Conservation (phyloP, 2,329 filamentous ascomycete genomes). For the Sclerotinia minor region DNA sequence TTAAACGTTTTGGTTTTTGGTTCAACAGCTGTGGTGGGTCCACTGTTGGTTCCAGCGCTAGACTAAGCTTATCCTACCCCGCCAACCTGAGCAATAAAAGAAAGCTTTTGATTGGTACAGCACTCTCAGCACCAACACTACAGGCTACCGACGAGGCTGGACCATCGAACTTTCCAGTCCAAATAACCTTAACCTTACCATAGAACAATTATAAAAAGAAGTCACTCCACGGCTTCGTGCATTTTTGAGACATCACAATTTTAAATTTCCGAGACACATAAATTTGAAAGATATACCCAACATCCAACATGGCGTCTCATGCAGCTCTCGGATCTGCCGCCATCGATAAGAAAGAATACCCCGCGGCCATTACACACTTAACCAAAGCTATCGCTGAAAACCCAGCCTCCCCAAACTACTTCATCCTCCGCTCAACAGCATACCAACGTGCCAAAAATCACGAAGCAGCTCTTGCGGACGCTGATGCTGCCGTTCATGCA, state of each 20-base stretch:
- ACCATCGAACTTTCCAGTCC: constrained; percentile 6
- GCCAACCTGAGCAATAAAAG: background rate
- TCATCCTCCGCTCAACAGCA: constrained; percentile 78
- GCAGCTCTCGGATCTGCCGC: constrained; percentile 58
- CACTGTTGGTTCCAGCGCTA: too few species aligned
- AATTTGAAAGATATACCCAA: background rate
- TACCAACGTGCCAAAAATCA: constrained; percentile 65
- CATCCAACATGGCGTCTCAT: constrained; percentile 50
- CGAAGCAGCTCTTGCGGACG: constrained; percentile 67
- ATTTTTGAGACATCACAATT: too few species aligned
- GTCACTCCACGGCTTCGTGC: background rate
- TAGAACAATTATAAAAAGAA: background rate
- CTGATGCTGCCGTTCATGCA: constrained; percentile 62
- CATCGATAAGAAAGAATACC: constrained; percentile 62
- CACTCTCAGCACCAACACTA: background rate
- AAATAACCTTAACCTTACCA: too few species aligned
- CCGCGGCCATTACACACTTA: constrained; percentile 66
- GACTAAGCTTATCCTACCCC: background rate
- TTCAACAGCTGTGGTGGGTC: too few species aligned
- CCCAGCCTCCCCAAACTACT: constrained; percentile 74
- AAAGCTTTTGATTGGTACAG: background rate
- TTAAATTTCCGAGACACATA: background rate
- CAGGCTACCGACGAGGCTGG: constrained; percentile 2
- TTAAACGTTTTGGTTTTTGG: background rate
- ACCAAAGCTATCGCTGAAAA: constrained; percentile 64